Base-by-base conservation (phyloP, 1,284 basidiomycete species). In the Vanrija humicola region DNA sequence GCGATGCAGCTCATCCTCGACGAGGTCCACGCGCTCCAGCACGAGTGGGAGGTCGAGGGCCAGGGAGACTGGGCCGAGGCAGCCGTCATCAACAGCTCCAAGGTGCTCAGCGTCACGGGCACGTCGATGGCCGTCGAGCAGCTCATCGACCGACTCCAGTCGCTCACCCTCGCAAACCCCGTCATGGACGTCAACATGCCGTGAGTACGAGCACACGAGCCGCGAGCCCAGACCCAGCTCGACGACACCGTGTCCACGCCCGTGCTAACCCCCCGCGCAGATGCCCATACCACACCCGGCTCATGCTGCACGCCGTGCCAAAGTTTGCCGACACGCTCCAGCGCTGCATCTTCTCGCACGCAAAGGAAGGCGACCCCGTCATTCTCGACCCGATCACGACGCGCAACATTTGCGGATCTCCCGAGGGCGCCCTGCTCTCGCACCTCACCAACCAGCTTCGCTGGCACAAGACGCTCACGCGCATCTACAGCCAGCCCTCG, bases 141-240 rank as follows among this genome's bases (percentile, higher is more conserved):
- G 48, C 64, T 75, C 40, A 69, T 75, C 46, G 70, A 73, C 46
- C 54, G 72, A 25, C 60, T 75, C 28, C 68, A 73, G 46, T 61
- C 64, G 23, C 60, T 73, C 14, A 69, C 67, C 38, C 64, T 77
- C 19, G 75, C 73, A 14, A 77, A 73, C 56, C 73, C 73, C 9
- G 75, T 77, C 9, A 74, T 77, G 69, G 75, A 77, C 50, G 67
- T 75, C n/a, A 59, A 57, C 39, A 70, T 75, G 66, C 73, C 73
- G 64, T 75, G 58, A 51, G 34, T 34, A 28, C 34, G 21, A 23
- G 12, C 34, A 34, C 34, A 34, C 12, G 9, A 15, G 14, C 34
- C 34, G 69, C 68, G 0, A 8, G 34, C 39, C 34, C 34, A 34
- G 34, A 14, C 12, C 34, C 10, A 7, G 28, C 3, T 2, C 28